Evolutionary conservation across 1,139 yeast species (phyloP).

Genomic region (Saccharomycopsis crataegensis): DNA sequence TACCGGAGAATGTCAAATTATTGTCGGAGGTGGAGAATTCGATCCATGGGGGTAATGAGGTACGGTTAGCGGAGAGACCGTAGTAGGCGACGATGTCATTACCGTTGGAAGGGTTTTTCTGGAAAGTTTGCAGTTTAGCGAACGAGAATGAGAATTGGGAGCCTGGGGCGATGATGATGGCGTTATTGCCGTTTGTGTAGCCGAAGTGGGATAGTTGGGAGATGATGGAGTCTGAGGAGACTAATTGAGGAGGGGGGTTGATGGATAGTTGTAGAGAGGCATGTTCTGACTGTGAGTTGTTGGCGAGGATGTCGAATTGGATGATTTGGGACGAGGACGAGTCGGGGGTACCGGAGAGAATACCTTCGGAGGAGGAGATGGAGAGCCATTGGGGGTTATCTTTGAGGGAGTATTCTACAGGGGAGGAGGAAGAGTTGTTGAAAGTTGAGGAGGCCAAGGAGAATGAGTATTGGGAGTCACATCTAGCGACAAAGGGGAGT

Average conservation of each 20-base stretch:
- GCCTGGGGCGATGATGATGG: conserved; percentile 69
- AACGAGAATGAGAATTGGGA: conserved; percentile 57
- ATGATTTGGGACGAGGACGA: conserved; percentile 24
- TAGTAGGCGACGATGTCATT: conserved; percentile 58
- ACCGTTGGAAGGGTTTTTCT: conserved; percentile 34
- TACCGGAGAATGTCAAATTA: conserved; percentile 69
- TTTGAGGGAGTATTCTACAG: conserved; percentile 40
- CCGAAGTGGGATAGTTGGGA: conserved; percentile 51
- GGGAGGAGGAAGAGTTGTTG: conserved; percentile 30
- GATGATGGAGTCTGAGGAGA: conserved; percentile 35
- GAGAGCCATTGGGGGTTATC: conserved; percentile 70
- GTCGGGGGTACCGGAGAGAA: conserved; percentile 65
- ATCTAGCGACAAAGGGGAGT: conserved; percentile 80
- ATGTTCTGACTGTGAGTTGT: conserved; percentile 36
- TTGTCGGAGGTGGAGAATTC: conserved; percentile 45
- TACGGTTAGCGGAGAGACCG: conserved; percentile 73
- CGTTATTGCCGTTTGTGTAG: conserved; percentile 63
- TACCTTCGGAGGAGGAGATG: conserved; percentile 54
- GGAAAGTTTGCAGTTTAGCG: conserved; percentile 31
- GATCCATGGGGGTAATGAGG: conserved; percentile 91
- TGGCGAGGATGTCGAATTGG: conserved; percentile 50
- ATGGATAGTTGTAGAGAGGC: neutral
- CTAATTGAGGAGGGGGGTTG: conserved; percentile 24
- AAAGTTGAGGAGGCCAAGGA: conserved; percentile 68
- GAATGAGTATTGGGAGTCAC: conserved; percentile 55